Conservation (phyloP, 1,139 yeast genomes). For the Nematodospora anomalae region DNA sequence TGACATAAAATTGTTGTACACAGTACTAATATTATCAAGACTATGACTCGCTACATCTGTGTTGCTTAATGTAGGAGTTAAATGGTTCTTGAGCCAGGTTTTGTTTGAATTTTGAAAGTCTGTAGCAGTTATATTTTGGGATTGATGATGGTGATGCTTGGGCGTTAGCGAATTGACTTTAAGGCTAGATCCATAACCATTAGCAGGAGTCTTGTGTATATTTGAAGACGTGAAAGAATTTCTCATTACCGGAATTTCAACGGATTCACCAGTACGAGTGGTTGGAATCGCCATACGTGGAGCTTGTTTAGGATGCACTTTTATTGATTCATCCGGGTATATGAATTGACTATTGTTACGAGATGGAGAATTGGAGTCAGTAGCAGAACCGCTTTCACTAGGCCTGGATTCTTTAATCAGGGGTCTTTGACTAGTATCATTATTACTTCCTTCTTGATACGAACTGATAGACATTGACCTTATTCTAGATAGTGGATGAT, state of each 20-base stretch:
- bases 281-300: slow-evolving; percentile 85
- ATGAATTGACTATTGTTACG: slow-evolving; percentile 10
- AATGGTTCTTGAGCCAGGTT: slow-evolving; percentile 15
- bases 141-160: slow-evolving; percentile 6
- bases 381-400: slow-evolving; percentile 2
- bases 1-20: slow-evolving; percentile 22
- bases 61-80: slow-evolving; percentile 15
- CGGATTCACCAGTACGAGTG: slow-evolving; percentile 73
- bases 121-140: slow-evolving; percentile 4
- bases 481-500: slow-evolving; percentile 32
- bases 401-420: slow-evolving; percentile 16
- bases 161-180: slow-evolving; percentile 12
- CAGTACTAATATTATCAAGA: slow-evolving; percentile 23
- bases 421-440: slow-evolving; percentile 10
- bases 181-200: slow-evolving; percentile 8
- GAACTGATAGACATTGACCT: slow-evolving; percentile 35
- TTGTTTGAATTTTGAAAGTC: slow-evolving; percentile 9
- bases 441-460: slow-evolving; percentile 12
- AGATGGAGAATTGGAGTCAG: slow-evolving; percentile 11
- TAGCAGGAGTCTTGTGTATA: slow-evolving; percentile 7
- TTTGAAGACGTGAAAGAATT: slow-evolving; percentile 21
- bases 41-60: slow-evolving; percentile 16
- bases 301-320: slow-evolving; percentile 55
- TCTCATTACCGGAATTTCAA: slow-evolving; percentile 62
- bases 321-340: slow-evolving; percentile 18